Evolutionary conservation across 2,329 filamentous ascomycete species (phyloP).

Genomic region (Colletotrichum endophyticum): DNA sequence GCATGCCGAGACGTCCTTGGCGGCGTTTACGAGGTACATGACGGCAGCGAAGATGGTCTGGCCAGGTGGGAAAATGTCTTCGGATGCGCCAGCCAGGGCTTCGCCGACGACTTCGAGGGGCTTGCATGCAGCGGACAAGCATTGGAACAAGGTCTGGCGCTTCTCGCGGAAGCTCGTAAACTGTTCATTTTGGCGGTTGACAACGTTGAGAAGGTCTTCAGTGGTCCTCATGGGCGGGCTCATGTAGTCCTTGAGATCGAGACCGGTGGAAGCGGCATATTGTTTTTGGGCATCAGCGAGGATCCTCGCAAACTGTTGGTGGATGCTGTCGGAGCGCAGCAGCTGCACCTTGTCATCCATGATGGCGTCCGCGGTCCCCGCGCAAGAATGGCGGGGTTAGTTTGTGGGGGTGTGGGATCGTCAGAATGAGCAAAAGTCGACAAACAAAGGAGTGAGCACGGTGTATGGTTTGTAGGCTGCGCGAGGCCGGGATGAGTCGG

Average conservation of each 20-base stretch:
- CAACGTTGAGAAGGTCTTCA: constrained; percentile 32
- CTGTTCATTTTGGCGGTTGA: constrained; percentile 39
- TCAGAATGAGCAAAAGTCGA: not conserved
- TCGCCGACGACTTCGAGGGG: constrained; percentile 46
- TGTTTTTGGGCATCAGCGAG: constrained; percentile 37
- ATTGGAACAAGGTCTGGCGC: constrained; percentile 36
- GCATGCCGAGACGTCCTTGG: constrained; percentile 45
- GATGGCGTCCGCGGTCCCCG: not conserved
- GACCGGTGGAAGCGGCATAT: constrained; percentile 33
- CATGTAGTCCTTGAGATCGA: constrained; percentile 34
- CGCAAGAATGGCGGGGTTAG: not conserved
- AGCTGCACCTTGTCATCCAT: constrained; percentile 10
- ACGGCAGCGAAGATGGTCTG: constrained; percentile 48
- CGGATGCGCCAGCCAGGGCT: constrained; percentile 38
- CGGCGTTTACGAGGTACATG: constrained; percentile 46
- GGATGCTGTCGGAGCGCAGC: constrained; percentile 13
- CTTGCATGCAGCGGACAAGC: constrained; percentile 32
- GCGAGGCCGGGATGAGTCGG: not conserved
- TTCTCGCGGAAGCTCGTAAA: constrained; percentile 42
- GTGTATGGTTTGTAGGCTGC: not conserved
- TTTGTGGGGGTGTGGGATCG: not conserved
- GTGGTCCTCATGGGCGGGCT: constrained; percentile 36
- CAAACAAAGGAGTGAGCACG: not conserved
- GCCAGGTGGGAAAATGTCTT: constrained; percentile 44
- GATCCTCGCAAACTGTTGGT: constrained; percentile 29